Base-by-base conservation (phyloP, 208 protist genomes). In the Vickermania ingenoplastis region DNA sequence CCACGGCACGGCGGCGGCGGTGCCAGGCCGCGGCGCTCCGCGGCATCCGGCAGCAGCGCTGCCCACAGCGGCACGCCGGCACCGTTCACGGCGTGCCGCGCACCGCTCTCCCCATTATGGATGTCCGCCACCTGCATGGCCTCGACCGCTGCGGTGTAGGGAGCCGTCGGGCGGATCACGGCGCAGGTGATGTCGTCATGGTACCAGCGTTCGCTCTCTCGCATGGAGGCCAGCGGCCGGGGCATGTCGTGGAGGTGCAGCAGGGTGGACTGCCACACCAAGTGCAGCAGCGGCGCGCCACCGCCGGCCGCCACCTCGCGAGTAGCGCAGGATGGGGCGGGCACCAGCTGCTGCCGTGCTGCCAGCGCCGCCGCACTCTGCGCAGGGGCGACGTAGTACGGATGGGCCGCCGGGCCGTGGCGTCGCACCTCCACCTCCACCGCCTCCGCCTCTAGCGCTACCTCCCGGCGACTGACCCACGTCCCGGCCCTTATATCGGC, bases 231-330 rank as follows among this genome's bases (percentile, higher is more conserved):
- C 25, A 93, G 71, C 28, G 89, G 84, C 11, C 79, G 85, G 41
- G 81, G 75, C 3, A 95, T 69, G 61, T 95, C 89, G 64, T 95
- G 86, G 28, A 92, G 64, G 75, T 95, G 89, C 3, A 95, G 74
- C n/a, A 95, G 70, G 23, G 89, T 95, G 11, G 81, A 79, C 57
- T 93, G 86, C 86, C 89, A 95, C 41, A 92, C 83, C 57, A 73
- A 83, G 72, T 93, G 86, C 7, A 45, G 11, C 36, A 7, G 36
- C 36, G 36, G 17, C 36, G 36, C 7, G 17, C 11, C 36, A n/a
- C 11, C 7, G 36, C 36, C 36, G 17, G 36, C 7, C 36, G 36
- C 7, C 36, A 7, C 36, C 17, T n/a, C 7, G 17, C 36, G 36
- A n/a, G n/a, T n/a, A n/a, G n/a, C n/a, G n/a, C n/a, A n/a, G n/a